Evolutionary conservation across 345 rosid species (phyloP).

Genomic region (Noccaea caerulescens): DNA sequence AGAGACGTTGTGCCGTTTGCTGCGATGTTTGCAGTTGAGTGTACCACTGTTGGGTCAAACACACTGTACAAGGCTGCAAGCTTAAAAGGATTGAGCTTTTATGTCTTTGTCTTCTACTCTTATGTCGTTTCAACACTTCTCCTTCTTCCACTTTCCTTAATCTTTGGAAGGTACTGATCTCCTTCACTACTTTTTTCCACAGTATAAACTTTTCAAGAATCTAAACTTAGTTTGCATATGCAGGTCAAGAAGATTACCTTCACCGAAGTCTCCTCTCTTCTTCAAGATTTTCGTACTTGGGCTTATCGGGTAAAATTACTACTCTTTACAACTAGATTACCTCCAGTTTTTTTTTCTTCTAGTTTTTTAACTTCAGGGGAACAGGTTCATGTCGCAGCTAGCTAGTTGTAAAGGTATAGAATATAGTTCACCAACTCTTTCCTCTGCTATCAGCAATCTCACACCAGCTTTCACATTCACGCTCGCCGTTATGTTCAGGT

Average conservation of each 20-base stretch:
- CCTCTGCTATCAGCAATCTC: slow-evolving; percentile 57
- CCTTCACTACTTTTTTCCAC: neutral
- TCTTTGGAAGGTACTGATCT: slow-evolving; percentile 37
- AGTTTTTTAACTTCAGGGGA: neutral
- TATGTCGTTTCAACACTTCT: slow-evolving; percentile 51
- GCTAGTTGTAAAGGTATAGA: slow-evolving; percentile 38
- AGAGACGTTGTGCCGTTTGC: slow-evolving; percentile 43
- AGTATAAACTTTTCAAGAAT: neutral
- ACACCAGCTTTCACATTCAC: slow-evolving; percentile 53
- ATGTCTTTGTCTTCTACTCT: slow-evolving; percentile 55
- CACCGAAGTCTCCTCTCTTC: slow-evolving; percentile 32
- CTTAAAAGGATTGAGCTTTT: slow-evolving; percentile 57
- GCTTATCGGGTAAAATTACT: slow-evolving; percentile 35
- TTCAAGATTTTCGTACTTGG: slow-evolving; percentile 39
- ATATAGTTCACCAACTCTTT: slow-evolving; percentile 53
- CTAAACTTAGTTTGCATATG: neutral
- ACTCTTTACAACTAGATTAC: slow-evolving; percentile 39
- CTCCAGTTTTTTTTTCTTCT: neutral
- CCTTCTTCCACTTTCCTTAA: slow-evolving; percentile 46
- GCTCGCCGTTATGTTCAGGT: slow-evolving; percentile 32
- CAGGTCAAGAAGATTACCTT: slow-evolving; percentile 41
- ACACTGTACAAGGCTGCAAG: slow-evolving; percentile 50
- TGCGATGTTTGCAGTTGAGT: slow-evolving; percentile 56
- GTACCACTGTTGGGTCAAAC: slow-evolving; percentile 51
- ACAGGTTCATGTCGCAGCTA: neutral